Evolutionary conservation across 2,329 filamentous ascomycete genomes (phyloP).

Genomic region (Claviceps pazoutovae): DNA sequence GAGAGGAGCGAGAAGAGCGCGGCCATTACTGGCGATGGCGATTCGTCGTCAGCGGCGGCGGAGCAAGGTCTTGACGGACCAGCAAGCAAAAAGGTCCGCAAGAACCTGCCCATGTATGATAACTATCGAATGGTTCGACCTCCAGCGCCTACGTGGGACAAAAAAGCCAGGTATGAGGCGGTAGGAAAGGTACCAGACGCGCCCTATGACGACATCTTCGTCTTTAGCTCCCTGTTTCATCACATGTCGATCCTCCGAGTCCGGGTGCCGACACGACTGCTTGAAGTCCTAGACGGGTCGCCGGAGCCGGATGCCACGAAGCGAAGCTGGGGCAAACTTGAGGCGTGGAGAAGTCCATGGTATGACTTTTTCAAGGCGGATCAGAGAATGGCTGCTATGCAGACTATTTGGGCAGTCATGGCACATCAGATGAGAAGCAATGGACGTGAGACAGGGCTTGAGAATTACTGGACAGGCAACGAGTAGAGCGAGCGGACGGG

Average conservation of each 20-base stretch:
- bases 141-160: constrained; percentile 45
- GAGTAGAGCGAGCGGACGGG: background rate
- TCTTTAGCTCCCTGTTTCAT: constrained; percentile 48
- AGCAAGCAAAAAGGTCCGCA: constrained; percentile 34
- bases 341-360: constrained; percentile 46
- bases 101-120: constrained; percentile 45
- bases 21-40: constrained; percentile 31
- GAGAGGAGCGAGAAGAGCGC: constrained; percentile 27
- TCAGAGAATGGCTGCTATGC: constrained; percentile 43
- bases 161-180: constrained; percentile 41
- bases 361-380: constrained; percentile 43
- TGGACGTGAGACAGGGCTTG: background rate
- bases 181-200: constrained; percentile 36
- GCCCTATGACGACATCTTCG: constrained; percentile 45
- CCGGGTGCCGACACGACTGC: constrained; percentile 39
- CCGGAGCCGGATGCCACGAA: constrained; percentile 18
- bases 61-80: constrained; percentile 12
- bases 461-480: background rate
- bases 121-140: constrained; percentile 48
- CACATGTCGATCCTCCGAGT: constrained; percentile 45
- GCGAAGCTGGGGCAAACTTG: constrained; percentile 36
- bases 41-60: constrained; percentile 17
- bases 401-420: constrained; percentile 45
- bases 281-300: constrained; percentile 38
- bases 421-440: constrained; percentile 42